A percentile compares a stretch with the other conserved stretches of the same genome.
Evolutionary conservation across 257 asterid genomes (phyloP).

Genomic region (Dorcoceras hygrometricum): DNA sequence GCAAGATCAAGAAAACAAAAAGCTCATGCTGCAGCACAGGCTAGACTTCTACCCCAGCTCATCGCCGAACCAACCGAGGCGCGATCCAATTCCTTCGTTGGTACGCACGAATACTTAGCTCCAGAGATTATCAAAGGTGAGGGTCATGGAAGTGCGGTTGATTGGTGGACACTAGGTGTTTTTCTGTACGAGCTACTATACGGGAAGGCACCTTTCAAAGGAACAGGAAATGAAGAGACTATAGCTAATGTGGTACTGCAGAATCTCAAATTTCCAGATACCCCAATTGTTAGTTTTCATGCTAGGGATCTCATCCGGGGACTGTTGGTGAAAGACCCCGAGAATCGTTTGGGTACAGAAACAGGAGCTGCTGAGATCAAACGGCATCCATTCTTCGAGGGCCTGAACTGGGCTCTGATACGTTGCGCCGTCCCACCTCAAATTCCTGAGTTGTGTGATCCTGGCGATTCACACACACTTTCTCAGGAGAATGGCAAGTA

Average conservation of each 20-base stretch:
- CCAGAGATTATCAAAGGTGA: constrained; percentile 95
- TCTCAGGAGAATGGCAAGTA: constrained; percentile 30
- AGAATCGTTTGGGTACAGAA: constrained; percentile 62
- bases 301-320: constrained; percentile 81
- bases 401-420: constrained; percentile 85
- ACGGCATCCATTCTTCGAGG: constrained; percentile 82
- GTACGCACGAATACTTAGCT: constrained; percentile 92
- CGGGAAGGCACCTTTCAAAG: constrained; percentile 87
- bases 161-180: constrained; percentile 95
- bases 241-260: constrained; percentile 73
- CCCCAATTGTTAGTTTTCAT: constrained; percentile 72
- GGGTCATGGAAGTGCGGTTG: constrained; percentile 96
- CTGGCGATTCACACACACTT: constrained; percentile 27
- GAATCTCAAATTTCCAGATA: constrained; percentile 64
- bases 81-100: constrained; percentile 88
- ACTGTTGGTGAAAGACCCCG: constrained; percentile 77
- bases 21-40: constrained; percentile 42
- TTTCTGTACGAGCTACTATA: constrained; percentile 85
- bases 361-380: constrained; percentile 95
- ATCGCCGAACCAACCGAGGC: constrained; percentile 94
- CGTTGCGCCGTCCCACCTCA: constrained; percentile 80
- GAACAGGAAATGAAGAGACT: constrained; percentile 77
- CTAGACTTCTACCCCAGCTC: constrained; percentile 68
- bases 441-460: constrained; percentile 51
- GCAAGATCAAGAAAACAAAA: constrained; percentile 52